Conservation (phyloP, 495 filamentous ascomycete species). For the Podospora comata region DNA sequence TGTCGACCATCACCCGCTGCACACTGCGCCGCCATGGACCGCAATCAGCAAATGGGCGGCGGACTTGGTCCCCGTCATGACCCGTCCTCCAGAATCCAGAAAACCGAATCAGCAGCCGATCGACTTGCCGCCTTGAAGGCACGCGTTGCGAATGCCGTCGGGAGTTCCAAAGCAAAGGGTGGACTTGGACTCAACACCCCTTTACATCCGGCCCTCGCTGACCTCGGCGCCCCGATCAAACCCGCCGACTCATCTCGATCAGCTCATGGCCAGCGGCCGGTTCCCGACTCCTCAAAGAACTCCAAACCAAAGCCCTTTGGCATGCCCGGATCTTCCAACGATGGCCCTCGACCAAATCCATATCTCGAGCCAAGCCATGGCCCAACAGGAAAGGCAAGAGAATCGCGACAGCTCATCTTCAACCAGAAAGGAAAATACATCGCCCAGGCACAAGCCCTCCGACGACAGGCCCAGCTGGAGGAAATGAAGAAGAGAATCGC, state of each 20-base stretch:
- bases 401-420: conserved; percentile 76
- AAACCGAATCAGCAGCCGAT: conserved; percentile 52
- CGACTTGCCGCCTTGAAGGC: conserved; percentile 72
- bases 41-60: conserved; percentile 40
- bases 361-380: conserved; percentile 72
- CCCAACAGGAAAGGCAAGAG: conserved; percentile 58
- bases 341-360: conserved; percentile 61
- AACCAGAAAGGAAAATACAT: conserved; percentile 98
- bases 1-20: background rate
- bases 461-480: conserved; percentile 83
- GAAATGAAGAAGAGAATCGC: conserved; percentile 92
- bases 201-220: conserved; percentile 83
- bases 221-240: conserved; percentile 58
- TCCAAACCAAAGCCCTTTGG: conserved; percentile 32
- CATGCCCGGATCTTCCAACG: conserved; percentile 37
- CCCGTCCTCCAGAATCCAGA: conserved; percentile 47
- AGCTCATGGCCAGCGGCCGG: conserved; percentile 28
- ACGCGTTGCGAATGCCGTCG: conserved; percentile 72
- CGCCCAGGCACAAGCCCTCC: conserved; percentile 80
- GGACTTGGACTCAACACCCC: conserved; percentile 87
- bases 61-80: conserved; percentile 55
- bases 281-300: conserved; percentile 17
- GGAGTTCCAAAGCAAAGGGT: conserved; percentile 58
- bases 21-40: conserved; percentile 41
- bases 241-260: conserved; percentile 35